Conservation (phyloP, 495 filamentous ascomycete genomes). For the Peziza echinospora region DNA sequence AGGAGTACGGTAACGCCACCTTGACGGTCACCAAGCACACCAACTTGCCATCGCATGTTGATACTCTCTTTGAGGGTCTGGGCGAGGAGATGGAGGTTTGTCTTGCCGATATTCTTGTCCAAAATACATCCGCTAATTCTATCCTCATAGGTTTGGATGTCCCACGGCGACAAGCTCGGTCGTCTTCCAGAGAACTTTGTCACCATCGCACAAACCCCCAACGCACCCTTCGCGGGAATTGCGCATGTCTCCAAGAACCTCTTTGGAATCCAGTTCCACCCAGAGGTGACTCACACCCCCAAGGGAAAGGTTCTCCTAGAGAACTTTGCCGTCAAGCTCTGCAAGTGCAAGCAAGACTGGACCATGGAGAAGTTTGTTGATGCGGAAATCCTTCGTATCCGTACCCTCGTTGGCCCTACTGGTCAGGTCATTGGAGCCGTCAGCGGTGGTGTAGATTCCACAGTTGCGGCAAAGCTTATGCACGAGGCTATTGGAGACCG, state of each 20-base stretch:
- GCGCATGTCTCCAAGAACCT: conserved; percentile 46
- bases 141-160: conserved; percentile 44
- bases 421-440: conserved; percentile 73
- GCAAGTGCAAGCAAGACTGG: conserved; percentile 53
- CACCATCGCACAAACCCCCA: conserved; percentile 48
- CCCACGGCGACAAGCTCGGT: conserved; percentile 63
- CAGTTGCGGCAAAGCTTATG: conserved; percentile 76
- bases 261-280: conserved; percentile 73
- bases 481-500: conserved; percentile 59
- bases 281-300: conserved; percentile 55
- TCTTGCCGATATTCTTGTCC: background rate
- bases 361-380: conserved; percentile 62
- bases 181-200: conserved; percentile 48
- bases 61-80: conserved; percentile 50
- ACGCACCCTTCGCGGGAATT: conserved; percentile 63
- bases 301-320: conserved; percentile 41
- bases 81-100: conserved; percentile 34
- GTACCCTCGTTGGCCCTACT: conserved; percentile 50
- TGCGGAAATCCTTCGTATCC: conserved; percentile 55
- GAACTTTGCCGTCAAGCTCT: conserved; percentile 70
- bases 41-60: conserved; percentile 33
- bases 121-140: background rate
- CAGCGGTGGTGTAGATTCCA: conserved; percentile 81
- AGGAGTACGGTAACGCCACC: conserved; percentile 51
- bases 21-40: conserved; percentile 30